Evolutionary conservation across 1,139 yeast species (phyloP).

Genomic region (Blastobotrys buckinghamii): DNA sequence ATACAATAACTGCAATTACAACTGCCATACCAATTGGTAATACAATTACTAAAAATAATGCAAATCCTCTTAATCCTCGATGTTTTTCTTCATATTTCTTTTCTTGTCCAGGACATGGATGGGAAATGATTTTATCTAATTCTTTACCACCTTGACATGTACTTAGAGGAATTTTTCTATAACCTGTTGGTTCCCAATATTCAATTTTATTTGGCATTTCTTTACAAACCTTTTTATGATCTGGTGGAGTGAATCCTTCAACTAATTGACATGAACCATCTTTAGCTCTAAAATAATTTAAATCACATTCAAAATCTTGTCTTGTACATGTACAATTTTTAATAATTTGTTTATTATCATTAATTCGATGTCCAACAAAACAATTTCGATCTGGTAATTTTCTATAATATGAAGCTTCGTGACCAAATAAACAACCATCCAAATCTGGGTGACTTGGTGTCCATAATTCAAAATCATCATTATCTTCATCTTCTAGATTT

Average conservation of each 20-base stretch:
- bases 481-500: constrained; percentile 51
- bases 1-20: constrained; percentile 62
- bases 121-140: constrained; percentile 61
- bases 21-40: constrained; percentile 56
- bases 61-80: constrained; percentile 52
- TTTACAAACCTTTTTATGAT: constrained; percentile 58
- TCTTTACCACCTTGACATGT: constrained; percentile 69
- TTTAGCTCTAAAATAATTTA: constrained; percentile 59
- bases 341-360: constrained; percentile 52
- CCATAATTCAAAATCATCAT: constrained; percentile 81
- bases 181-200: constrained; percentile 76
- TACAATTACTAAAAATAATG: constrained; percentile 46
- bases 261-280: constrained; percentile 89
- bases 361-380: constrained; percentile 58
- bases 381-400: constrained; percentile 65
- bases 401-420: constrained; percentile 69
- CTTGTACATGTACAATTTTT: constrained; percentile 81
- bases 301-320: constrained; percentile 91
- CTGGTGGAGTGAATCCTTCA: constrained; percentile 61
- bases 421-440: constrained; percentile 77
- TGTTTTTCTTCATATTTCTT: constrained; percentile 54
- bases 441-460: constrained; percentile 65
- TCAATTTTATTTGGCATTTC: constrained; percentile 51
- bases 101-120: constrained; percentile 85
- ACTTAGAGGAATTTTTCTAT: constrained; percentile 65